Evolutionary conservation across 1,284 basidiomycete genomes (phyloP), one percentile per base, ranked within the genome.

Genomic region (Takashimella koratensis): DNA sequence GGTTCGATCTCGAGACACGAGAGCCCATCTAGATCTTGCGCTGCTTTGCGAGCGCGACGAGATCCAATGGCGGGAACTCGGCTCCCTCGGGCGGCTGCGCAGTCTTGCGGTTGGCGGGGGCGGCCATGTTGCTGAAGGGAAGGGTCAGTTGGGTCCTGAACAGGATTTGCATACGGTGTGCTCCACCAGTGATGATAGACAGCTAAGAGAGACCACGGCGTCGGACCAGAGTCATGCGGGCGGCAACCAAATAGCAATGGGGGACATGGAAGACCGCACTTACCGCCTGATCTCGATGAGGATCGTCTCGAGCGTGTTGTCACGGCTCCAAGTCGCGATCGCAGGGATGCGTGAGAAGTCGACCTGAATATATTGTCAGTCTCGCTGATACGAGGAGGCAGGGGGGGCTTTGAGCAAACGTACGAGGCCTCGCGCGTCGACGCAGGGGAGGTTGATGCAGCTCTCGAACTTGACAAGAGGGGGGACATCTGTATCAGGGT

Each of bases 371-470:
- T 21, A 50, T 54, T 27, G n/a, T n/a, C n/a, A n/a, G n/a, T n/a
- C 30, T 36, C 30, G 30, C 30, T 16, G 19, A 25, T 22, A 46
- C 19, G 11, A 16, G n/a, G n/a, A n/a, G n/a, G n/a, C n/a, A n/a
- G n/a, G n/a, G n/a, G n/a, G n/a, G n/a, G n/a, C n/a, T n/a, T n/a
- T n/a, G n/a, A n/a, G n/a, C n/a, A n/a, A 46, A 65, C 76, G 56
- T 54, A 79, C 80, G 50, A 78, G 82, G 47, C 95, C 94, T 59
- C 86, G 82, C 5, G 76, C 68, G 62, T 81, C 83, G 60, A 98
- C 94, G 69, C 94, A 97, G 1, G 96, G 95, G n/a, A 98, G 81
- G 75, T 97, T 97, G 66, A 98, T 90, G 58, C 85, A 83, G 48
- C 90, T 95, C 58, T 90, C 72, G 76, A 98, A 98, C 58, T 74